phyloP scores from a whole-genome alignment of 306 rosid genomes.

The Cucurbita ficifolia region DNA sequence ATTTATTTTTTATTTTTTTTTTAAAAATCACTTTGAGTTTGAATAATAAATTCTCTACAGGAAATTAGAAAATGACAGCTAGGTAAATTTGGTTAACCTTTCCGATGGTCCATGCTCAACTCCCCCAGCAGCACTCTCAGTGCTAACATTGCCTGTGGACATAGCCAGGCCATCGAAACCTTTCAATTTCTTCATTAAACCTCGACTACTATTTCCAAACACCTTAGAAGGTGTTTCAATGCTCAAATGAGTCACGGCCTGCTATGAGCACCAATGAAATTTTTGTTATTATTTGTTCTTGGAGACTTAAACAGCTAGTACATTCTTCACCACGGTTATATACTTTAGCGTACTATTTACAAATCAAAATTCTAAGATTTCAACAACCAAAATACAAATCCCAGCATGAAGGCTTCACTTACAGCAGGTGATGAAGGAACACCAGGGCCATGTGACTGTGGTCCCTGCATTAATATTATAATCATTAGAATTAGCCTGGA shows the following conservation, averaged over 20 bases:
- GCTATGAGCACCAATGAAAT: constrained; percentile 10
- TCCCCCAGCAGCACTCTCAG: constrained; percentile 47
- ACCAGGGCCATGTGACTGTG: constrained; percentile 55
- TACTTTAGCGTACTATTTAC: neutral
- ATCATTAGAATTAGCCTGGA: neutral
- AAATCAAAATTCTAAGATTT: neutral
- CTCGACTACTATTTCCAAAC: constrained; percentile 61
- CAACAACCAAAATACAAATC: neutral
- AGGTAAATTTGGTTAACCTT: constrained; percentile 41
- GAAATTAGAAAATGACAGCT: neutral
- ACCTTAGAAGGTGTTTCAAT: constrained; percentile 61
- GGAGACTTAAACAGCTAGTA: neutral
- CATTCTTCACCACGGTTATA: neutral
- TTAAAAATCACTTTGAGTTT: neutral
- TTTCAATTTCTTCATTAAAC: constrained; percentile 61
- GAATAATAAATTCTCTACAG: neutral
- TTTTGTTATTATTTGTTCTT: neutral
- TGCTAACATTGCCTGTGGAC: constrained; percentile 72
- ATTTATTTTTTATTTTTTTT: too few relatives aligned
- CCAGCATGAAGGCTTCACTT: constrained; percentile 20
- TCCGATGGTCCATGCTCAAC: constrained; percentile 44
- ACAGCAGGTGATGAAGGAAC: constrained; percentile 62
- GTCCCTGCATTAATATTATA: constrained; percentile 31
- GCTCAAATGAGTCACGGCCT: constrained; percentile 48
- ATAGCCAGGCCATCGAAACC: constrained; percentile 87